Base-by-base conservation (phyloP, 2,329 filamentous ascomycete species). In the Tolypocladium album region DNA sequence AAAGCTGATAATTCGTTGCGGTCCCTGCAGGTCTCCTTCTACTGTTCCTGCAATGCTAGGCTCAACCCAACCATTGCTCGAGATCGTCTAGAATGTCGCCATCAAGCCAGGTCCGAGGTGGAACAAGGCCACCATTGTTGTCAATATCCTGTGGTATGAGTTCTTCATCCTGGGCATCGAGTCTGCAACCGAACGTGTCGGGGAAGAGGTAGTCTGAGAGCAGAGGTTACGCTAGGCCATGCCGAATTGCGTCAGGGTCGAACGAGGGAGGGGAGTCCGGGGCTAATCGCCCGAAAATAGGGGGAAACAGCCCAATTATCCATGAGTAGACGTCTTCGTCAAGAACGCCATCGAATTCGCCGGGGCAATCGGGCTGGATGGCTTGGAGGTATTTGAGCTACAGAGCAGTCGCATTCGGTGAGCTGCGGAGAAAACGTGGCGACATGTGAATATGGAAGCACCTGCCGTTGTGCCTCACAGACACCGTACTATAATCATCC, bases 21-120 rank as follows among this genome's bases (percentile, higher is more conserved):
- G 43, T 22, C 56, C 56, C 12, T 58, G 56, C n/a, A 50, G 11
- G 24, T 50, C 56, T 15, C 56, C 56, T 50, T 58, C 56, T 13
- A 58, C 42, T 12, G 56, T 58, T 45, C 56, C 56, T 12, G 56
- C 56, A 20, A 24, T 50, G 27, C 38, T 34, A 12, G 42, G 4
- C n/a, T 58, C 56, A 50, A 50, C 56, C 56, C 43, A 50, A 20
- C 56, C 56, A n/a, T n/a, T n/a, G n/a, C n/a, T 57, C 39, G 27
- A 57, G 27, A 7, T 57, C 55, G 55, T 57, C 40, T 15, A 57
- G 55, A 5, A 20, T 57, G 5, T 57, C 55, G 15, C 12, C 55
- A 27, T 45, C 12, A 15, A 57, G 55, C 55, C 55, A 57, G 22
- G 55, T 57, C 22, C 39, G 22, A 43, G 55, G 24, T 15, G 55